A percentile compares a stretch with the other conserved stretches of the same genome.
phyloP scores from a whole-genome alignment of 768 basidiomycete genomes.

The Galerina marginata region DNA sequence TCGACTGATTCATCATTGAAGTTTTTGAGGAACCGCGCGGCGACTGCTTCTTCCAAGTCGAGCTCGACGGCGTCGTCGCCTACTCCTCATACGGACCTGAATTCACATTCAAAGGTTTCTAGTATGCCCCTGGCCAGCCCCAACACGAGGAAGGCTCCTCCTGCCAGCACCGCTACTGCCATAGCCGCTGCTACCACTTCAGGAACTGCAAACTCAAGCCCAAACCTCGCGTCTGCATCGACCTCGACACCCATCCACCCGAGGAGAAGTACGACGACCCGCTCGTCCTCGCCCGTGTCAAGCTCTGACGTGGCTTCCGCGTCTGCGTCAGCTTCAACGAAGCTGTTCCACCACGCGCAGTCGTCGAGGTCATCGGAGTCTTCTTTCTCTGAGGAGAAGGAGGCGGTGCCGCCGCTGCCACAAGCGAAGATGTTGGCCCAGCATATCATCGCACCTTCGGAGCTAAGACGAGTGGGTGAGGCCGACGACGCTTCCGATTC shows the following conservation, averaged over 20 bases:
- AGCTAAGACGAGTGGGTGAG: conserved; percentile 43
- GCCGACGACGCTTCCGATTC: not conserved
- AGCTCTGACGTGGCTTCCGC: conserved; percentile 60
- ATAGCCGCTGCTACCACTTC: not conserved
- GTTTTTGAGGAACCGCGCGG: not conserved
- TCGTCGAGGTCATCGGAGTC: conserved; percentile 61
- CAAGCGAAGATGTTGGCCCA: conserved; percentile 32
- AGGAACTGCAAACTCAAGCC: not conserved
- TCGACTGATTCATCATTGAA: conserved; percentile 11
- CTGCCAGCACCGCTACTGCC: not conserved
- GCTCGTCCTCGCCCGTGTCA: conserved; percentile 62
- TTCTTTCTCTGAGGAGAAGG: conserved; percentile 50
- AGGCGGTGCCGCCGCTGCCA: conserved; percentile 40
- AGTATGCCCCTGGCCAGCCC: no score
- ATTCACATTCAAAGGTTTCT: no score
- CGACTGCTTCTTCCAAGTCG: not conserved
- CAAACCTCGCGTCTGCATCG: no score
- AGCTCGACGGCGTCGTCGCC: conserved; percentile 4
- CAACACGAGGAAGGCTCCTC: no score
- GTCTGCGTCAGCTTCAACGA: conserved; percentile 21
- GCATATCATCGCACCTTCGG: conserved; percentile 61
- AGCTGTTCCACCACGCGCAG: conserved; percentile 50
- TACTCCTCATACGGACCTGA: not conserved
- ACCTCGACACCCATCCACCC: conserved; percentile 25
- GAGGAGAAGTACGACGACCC: conserved; percentile 53